Evolutionary conservation across 2,329 filamentous ascomycete species (phyloP), one percentile per base, ranked within the genome.

Genomic region (Penicillium thymicola): DNA sequence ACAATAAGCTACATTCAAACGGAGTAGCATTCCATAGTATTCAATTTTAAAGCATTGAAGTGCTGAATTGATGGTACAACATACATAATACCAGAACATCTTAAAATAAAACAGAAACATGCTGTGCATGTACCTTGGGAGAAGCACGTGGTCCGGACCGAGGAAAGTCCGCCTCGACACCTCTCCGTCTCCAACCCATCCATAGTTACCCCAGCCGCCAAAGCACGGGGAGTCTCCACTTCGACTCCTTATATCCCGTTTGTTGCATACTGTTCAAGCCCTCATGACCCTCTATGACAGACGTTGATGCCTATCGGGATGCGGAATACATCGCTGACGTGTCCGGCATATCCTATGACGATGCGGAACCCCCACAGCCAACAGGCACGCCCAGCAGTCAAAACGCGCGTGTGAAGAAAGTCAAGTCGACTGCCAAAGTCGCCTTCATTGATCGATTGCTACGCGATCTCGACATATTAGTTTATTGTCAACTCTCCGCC

Each of bases 401-500:
- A 16, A 61, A 69, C 55, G 64, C 64, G 48, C 66, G 65, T 55
- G 59, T 70, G 59, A 73, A 64, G 62, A 73, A 71, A 59, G 64
- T 68, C 28, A 73, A 74, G 57, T 66, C 69, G 6, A 68, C 71
- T 27, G 75, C 75, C 53, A 77, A 79, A 62, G 72, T 74, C 25
- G 73, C 75, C 25, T 72, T 81, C 61, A 77, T 87, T 40, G 81
- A 85, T 63, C 78, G 82, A 52, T 68, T 86, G 48, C 75, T 86
- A 58, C 78, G 80, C 54, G 79, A 81, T 64, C 70, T 87, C 42
- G 85, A 87, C 65, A 78, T 83, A 63, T 66, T 85, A 46, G 79
- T 85, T 54, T 87, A 85, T 72, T 81, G 84, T 68, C 76, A 87
- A 73, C 74, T 87, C 57, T 83, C 84, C 37, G 78, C 79, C 8